Evolutionary conservation across 192 early-diverging fungal species (phyloP).

Genomic region (Podila epicladia): DNA sequence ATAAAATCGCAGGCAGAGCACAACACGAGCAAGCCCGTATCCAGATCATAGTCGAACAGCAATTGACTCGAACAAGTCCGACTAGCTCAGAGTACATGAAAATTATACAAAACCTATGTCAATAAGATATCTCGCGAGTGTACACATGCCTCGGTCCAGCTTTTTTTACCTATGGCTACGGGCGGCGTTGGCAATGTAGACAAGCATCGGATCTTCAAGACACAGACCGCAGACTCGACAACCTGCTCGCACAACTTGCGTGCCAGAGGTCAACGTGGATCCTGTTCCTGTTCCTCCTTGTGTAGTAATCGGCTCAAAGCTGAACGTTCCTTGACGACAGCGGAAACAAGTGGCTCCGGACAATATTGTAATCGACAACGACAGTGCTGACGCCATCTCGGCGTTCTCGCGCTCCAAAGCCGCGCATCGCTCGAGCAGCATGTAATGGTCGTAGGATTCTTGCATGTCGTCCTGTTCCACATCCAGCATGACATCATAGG

Average conservation of each 20-base stretch:
- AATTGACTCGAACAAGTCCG: conserved; percentile 16
- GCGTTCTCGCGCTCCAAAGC: conserved; percentile 13
- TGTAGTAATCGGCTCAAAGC: conserved; percentile 11
- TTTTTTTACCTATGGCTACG: conserved; percentile 19
- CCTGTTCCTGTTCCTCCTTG: not conserved
- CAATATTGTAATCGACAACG: conserved; percentile 20
- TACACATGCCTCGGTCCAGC: not conserved
- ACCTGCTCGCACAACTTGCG: not conserved
- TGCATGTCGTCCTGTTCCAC: conserved; percentile 29
- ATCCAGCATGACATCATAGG: conserved; percentile 28
- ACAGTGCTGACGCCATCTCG: conserved; percentile 45
- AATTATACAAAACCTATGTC: not conserved
- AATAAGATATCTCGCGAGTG: not conserved
- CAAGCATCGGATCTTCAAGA: conserved; percentile 22
- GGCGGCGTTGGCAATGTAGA: conserved; percentile 18
- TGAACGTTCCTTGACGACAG: conserved; percentile 13
- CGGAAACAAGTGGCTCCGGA: conserved; percentile 18
- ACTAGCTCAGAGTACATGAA: conserved; percentile 1
- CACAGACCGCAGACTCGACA: conserved; percentile 24
- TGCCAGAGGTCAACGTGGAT: not conserved
- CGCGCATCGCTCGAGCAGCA: conserved; percentile 15
- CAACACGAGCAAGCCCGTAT: conserved; percentile 21
- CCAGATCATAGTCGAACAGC: conserved; percentile 26
- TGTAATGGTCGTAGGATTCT: conserved; percentile 27
- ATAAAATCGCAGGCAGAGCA: conserved; percentile 32